Evolutionary conservation across 192 early-diverging fungal species (phyloP).

Genomic region (Umbelopsis ramanniana): DNA sequence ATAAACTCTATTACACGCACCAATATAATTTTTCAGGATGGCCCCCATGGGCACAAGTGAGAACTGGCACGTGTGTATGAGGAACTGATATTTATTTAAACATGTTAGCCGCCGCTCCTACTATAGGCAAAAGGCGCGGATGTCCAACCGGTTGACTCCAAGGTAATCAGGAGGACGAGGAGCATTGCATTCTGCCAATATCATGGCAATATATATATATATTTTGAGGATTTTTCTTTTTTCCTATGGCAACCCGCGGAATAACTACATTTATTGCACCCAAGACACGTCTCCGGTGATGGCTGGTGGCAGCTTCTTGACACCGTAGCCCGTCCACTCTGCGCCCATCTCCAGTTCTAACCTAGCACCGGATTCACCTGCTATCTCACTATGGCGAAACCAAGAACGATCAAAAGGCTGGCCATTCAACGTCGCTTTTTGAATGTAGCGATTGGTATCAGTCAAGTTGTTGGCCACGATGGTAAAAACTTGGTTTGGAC

Average conservation of each 20-base stretch:
- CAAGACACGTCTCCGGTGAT: slow-evolving; percentile 1
- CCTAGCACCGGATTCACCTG: not conserved
- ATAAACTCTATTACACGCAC: too few species aligned
- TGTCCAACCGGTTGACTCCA: too few species aligned
- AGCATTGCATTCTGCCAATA: too few species aligned
- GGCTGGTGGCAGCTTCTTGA: not conserved
- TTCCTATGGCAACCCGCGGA: not conserved
- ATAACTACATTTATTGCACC: not conserved
- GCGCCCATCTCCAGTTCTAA: slow-evolving; percentile 10
- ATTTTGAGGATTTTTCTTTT: too few species aligned
- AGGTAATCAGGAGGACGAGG: too few species aligned
- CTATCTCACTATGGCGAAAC: slow-evolving; percentile 24
- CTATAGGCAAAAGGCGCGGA: too few species aligned
- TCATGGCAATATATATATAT: too few species aligned
- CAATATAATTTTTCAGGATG: too few species aligned
- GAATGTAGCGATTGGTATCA: slow-evolving; percentile 8
- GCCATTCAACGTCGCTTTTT: slow-evolving; percentile 18
- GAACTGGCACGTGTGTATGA: too few species aligned
- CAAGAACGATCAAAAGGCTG: not conserved
- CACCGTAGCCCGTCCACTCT: not conserved
- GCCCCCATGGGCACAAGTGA: too few species aligned
- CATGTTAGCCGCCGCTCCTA: too few species aligned
- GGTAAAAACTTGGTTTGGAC: not conserved
- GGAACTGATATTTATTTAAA: too few species aligned
- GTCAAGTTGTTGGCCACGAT: slow-evolving; percentile 22